phyloP scores from a whole-genome alignment of 257 asterid genomes.

The Gardenia jasminoides region DNA sequence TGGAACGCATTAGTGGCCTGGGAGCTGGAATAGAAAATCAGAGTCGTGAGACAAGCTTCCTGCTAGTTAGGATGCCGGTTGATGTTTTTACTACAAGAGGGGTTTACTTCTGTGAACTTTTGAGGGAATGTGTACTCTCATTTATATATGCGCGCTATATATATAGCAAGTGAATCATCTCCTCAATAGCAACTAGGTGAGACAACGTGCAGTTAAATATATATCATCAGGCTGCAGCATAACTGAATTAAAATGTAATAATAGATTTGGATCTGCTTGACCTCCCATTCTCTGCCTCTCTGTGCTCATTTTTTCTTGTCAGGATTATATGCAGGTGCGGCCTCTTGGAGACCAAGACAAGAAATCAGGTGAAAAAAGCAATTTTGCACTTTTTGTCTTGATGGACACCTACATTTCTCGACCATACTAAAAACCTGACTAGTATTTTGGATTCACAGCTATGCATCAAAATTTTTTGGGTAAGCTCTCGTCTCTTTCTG shows the following conservation, averaged over 20 bases:
- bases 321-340: neutral
- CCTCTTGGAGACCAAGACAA: neutral
- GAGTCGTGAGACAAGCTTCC: constrained; percentile 13
- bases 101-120: constrained; percentile 24
- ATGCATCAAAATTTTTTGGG: neutral
- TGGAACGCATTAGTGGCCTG: neutral
- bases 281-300: neutral
- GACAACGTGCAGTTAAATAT: constrained; percentile 5
- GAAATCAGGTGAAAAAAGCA: neutral
- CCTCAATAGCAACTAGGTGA: constrained; percentile 16
- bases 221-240: neutral
- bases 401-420: neutral
- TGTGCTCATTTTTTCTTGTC: neutral
- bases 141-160: constrained; percentile 34
- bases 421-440: neutral
- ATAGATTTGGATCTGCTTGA: neutral
- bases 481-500: neutral
- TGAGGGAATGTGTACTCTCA: constrained; percentile 35
- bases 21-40: constrained; percentile 10
- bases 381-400: neutral
- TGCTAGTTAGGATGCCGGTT: constrained; percentile 27
- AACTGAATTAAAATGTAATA: constrained; percentile 11
- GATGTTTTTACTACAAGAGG: constrained; percentile 26
- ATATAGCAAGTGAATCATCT: constrained; percentile 13
- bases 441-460: neutral